Evolutionary conservation across 78 protist species (phyloP).

Genomic region (Dictyostelium capitatum): DNA sequence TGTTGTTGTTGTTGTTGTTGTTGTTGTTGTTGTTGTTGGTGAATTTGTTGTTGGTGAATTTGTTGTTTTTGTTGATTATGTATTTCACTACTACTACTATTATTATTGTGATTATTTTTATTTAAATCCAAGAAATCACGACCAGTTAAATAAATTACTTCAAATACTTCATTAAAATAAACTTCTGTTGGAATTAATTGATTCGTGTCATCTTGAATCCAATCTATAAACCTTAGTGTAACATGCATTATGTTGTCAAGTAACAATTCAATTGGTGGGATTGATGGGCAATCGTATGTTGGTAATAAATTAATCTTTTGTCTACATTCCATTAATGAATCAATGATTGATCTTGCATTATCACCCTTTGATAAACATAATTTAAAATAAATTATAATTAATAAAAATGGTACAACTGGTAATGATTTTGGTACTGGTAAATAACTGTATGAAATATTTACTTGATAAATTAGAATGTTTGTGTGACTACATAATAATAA

Average conservation of each 20-base stretch:
- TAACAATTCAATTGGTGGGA: slow-evolving; percentile 18
- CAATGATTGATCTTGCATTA: slow-evolving; percentile 6
- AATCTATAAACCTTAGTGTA: slow-evolving; percentile 55
- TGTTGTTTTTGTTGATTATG: background rate
- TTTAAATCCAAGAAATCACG: slow-evolving; percentile 32
- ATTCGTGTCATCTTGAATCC: slow-evolving; percentile 4
- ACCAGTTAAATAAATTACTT: slow-evolving; percentile 55
- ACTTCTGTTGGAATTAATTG: slow-evolving; percentile 59
- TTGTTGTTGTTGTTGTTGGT: background rate
- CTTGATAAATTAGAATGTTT: background rate
- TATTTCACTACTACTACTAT: background rate
- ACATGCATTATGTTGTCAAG: slow-evolving; percentile 20
- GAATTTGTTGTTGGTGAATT: background rate
- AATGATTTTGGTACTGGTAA: slow-evolving; percentile 42
- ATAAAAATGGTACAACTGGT: slow-evolving; percentile 72
- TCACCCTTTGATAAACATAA: slow-evolving; percentile 63
- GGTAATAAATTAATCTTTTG: slow-evolving; percentile 38
- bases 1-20: background rate
- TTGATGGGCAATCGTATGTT: slow-evolving; percentile 1
- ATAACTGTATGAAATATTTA: no score
- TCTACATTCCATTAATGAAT: slow-evolving; percentile 37
- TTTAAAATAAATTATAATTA: slow-evolving; percentile 45
- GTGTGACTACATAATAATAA: background rate
- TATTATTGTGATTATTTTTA: background rate
- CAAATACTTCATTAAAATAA: slow-evolving; percentile 62